Percentiles rank a stretch among this genome's conserved stretches.
phyloP scores from a whole-genome alignment of 139 green algal species.

The Microglena sp. region DNA sequence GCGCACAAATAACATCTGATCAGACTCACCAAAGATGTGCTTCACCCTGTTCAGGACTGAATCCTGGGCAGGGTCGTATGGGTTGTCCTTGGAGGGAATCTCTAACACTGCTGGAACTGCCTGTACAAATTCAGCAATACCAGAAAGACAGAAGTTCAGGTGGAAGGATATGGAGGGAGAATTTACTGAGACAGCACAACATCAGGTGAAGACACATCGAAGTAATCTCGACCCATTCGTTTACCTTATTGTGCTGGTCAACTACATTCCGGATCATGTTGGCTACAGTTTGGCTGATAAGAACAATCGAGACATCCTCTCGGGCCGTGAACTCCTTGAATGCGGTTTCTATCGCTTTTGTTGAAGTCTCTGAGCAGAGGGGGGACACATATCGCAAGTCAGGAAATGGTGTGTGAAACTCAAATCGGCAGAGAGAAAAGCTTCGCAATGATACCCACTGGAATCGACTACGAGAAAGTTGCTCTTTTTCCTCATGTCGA shows the following conservation, averaged over 20 bases:
- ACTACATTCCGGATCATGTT: slow-evolving; percentile 84
- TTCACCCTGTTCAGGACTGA: slow-evolving; percentile 83
- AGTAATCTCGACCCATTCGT: not conserved
- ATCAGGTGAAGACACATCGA: too few relatives aligned
- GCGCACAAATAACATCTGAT: too few relatives aligned
- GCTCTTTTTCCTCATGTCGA: slow-evolving; percentile 77
- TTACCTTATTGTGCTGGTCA: slow-evolving; percentile 65
- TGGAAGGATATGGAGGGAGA: not conserved
- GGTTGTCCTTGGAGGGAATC: slow-evolving; percentile 88
- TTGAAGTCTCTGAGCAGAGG: slow-evolving; percentile 39
- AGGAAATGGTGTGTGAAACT: not conserved
- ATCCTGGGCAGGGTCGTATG: slow-evolving; percentile 92
- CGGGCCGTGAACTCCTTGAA: slow-evolving; percentile 90
- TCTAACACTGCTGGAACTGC: slow-evolving; percentile 89
- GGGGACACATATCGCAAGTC: not conserved
- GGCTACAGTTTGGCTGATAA: slow-evolving; percentile 84
- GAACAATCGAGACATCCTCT: slow-evolving; percentile 89
- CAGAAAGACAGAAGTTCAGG: slow-evolving; percentile 1
- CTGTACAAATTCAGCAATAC: slow-evolving; percentile 23
- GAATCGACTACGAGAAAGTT: slow-evolving; percentile 95
- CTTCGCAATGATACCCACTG: slow-evolving; percentile 46
- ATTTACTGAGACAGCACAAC: not conserved
- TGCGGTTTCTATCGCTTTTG: slow-evolving; percentile 73
- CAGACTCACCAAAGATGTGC: slow-evolving; percentile 83
- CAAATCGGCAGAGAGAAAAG: not conserved